These are phyloP conservation scores for Lentithecium fluviatile DNA, from an alignment of 495 filamentous ascomycete species.

Conservation along the genomic window DNA sequence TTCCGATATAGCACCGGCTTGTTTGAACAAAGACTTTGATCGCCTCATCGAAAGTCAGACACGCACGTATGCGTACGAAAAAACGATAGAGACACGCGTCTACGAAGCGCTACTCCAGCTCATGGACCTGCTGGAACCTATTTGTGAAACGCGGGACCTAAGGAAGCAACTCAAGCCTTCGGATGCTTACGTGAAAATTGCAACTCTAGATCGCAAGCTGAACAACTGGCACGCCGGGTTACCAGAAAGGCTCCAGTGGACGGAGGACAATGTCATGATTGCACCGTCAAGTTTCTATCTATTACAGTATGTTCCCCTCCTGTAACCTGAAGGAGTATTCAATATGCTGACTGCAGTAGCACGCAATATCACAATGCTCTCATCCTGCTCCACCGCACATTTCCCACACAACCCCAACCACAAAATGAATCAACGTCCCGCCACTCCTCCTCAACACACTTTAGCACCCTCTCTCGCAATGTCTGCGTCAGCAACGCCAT, in stretches of 20 bases:
- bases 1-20: constrained; percentile 21
- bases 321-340: not conserved
- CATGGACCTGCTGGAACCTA: constrained; percentile 21
- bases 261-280: constrained; percentile 4
- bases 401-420: too few relatives aligned
- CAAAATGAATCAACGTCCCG: constrained; percentile 1
- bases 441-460: constrained; percentile 20
- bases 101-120: too few relatives aligned
- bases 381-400: constrained; percentile 26
- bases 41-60: constrained; percentile 19
- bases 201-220: constrained; percentile 13
- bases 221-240: constrained; percentile 26
- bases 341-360: not conserved
- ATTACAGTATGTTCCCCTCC: constrained; percentile 8
- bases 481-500: constrained; percentile 21
- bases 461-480: constrained; percentile 13
- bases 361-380: constrained; percentile 26
- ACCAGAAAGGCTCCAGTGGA: constrained; percentile 14
- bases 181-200: constrained; percentile 23
- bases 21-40: constrained; percentile 24
- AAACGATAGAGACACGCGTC: too few relatives aligned
- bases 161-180: constrained; percentile 18
- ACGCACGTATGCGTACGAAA: constrained; percentile 16
- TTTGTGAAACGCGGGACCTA: constrained; percentile 19
- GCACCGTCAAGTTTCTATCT: constrained; percentile 15